phyloP scores from a whole-genome alignment of 352 stramenopile species.

The Heterotrichella gracilis region DNA sequence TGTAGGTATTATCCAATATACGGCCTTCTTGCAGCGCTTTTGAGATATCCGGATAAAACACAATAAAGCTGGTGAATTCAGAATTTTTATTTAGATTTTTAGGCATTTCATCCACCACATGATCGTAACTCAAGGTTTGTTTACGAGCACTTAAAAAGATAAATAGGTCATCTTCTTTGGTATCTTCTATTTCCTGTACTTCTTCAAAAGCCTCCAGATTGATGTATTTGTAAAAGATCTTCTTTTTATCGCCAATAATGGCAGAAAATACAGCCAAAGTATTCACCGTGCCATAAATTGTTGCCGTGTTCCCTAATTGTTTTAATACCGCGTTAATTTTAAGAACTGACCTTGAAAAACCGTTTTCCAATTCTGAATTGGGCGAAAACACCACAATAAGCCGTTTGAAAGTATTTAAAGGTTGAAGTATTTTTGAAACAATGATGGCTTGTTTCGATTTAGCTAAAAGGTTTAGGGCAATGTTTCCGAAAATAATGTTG shows the following conservation, averaged over 20 bases:
- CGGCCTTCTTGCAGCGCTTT: neutral
- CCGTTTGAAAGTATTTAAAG: neutral
- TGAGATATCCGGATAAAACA: constrained; percentile 1
- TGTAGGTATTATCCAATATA: neutral
- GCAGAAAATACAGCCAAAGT: neutral
- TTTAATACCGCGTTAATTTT: neutral
- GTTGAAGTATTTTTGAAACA: neutral
- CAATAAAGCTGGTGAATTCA: neutral
- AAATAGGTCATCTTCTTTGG: neutral
- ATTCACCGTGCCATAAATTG: neutral
- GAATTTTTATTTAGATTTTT: neutral
- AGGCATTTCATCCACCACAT: neutral
- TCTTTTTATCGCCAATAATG: neutral
- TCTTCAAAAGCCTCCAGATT: neutral
- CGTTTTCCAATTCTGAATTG: neutral
- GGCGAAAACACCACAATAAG: neutral
- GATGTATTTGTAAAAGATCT: neutral
- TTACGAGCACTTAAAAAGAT: neutral
- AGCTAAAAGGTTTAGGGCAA: neutral
- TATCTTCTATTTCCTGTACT: neutral
- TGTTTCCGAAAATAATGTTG: neutral
- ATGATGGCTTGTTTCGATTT: neutral
- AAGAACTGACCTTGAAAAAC: neutral
- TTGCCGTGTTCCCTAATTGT: neutral
- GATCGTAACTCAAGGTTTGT: neutral